Conservation (phyloP, 176 grass and related monocot species). For the Puccinellia tenuiflora region DNA sequence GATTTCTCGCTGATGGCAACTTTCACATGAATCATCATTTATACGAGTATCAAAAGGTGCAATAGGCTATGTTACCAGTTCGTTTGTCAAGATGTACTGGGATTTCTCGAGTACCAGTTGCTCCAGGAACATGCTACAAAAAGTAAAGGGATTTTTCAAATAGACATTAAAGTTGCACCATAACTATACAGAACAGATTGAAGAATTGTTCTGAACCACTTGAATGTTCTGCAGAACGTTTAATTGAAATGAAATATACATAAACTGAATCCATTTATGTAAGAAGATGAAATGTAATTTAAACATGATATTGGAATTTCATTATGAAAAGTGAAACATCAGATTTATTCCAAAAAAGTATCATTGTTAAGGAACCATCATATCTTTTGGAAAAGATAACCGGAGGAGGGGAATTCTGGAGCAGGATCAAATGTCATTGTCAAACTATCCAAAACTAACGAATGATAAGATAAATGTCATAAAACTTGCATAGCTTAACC, state of each 20-base stretch:
- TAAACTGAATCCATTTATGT: background rate
- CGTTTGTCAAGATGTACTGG: conserved; percentile 47
- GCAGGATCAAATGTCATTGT: background rate
- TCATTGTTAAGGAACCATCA: background rate
- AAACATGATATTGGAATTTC: background rate
- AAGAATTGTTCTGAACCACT: background rate
- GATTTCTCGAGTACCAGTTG: conserved; percentile 40
- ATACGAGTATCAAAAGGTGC: conserved; percentile 11
- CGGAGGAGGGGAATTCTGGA: background rate
- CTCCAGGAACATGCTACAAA: conserved; percentile 53
- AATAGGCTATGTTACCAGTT: conserved; percentile 21
- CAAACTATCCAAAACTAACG: background rate
- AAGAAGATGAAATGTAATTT: background rate
- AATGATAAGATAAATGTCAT: background rate
- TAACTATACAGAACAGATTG: background rate
- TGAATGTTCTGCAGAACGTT: conserved; percentile 4
- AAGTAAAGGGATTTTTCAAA: background rate
- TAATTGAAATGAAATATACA: background rate
- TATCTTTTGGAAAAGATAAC: background rate
- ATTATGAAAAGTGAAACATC: background rate
- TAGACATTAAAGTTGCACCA: background rate
- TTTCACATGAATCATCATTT: background rate
- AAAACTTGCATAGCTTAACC: background rate
- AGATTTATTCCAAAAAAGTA: background rate
- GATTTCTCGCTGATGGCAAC: background rate